Base-by-base conservation (phyloP, 2,329 filamentous ascomycete genomes). In the Calycina herbarum region DNA sequence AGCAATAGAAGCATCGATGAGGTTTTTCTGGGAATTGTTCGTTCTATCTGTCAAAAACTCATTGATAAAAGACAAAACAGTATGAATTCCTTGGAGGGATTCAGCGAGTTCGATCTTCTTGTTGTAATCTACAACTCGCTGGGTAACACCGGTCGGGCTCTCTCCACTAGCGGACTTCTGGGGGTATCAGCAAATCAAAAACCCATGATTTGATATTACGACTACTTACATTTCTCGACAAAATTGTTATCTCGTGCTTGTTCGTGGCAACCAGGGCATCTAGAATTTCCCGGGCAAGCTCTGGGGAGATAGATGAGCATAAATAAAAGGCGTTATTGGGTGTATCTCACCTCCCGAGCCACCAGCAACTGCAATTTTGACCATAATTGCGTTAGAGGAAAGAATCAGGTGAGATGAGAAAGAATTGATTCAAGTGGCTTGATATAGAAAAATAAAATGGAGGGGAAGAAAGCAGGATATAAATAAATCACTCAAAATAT, bases 221-320 rank as follows among this genome's bases (percentile, higher is more conserved):
- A 40, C 3, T 13, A 40, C 38, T 13, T 17, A 38, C 38, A 40
- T 40, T 40, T 17, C 38, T 40, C 38, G 13, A 17, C 2, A 87
- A 72, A n/a, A 87, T 76, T 0, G 78, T 74, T 58, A 87, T 81
- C 0, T 84, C 76, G 61, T 88, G 85, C 61, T 81, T 84, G 13
- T 78, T 77, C 3, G 78, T 77, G 1, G 79, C 79, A 2, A 83
- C 70, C 0, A 86, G 76, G 3, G 75, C 77, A 66, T 85, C 83
- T n/a, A 86, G 74, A 6, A 87, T 72, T 71, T 85, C 83, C 51
- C 76, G 78, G 3, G 80, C 82, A 56, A 87, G 81, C 63, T 83
- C 84, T 86, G 57, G 29, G 35, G 33, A 33, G 48, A 65, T 15
- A 40, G 11, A 40, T 40, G 2, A 40, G 38, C 38, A 17, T 40